Evolutionary conservation across 1,139 yeast species (phyloP).

Genomic region (Diutina siamensis): DNA sequence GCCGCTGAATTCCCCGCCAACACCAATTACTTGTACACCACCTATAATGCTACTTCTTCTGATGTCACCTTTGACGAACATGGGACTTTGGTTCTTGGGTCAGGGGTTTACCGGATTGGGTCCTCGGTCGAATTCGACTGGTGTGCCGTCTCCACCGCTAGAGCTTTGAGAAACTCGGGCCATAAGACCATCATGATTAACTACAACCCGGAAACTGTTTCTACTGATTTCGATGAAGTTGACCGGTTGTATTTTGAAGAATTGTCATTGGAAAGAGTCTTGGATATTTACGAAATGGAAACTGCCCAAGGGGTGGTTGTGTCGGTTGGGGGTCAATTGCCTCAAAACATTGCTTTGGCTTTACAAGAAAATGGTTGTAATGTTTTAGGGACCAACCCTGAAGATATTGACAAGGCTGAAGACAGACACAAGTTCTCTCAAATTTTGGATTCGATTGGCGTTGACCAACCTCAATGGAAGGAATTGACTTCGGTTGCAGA

Average conservation of each 20-base stretch:
- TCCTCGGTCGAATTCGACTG: constrained; percentile 98
- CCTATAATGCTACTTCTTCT: constrained; percentile 82
- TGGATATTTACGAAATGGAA: constrained; percentile 95
- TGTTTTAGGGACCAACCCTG: constrained; percentile 89
- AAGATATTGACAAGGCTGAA: constrained; percentile 93
- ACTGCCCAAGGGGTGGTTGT: constrained; percentile 84
- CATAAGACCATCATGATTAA: constrained; percentile 91
- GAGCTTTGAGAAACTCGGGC: constrained; percentile 82
- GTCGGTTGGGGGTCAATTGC: constrained; percentile 95
- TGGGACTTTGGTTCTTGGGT: constrained; percentile 91
- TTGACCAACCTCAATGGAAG: constrained; percentile 97
- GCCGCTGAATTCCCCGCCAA: constrained; percentile 99
- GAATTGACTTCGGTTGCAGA: constrained; percentile 80
- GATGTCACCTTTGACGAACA: constrained; percentile 81
- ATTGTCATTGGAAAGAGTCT: constrained; percentile 86
- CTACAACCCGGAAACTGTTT: constrained; percentile 97
- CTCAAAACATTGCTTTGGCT: constrained; percentile 87
- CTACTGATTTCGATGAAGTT: constrained; percentile 97
- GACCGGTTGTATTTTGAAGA: constrained; percentile 96
- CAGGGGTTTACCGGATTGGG: constrained; percentile 98
- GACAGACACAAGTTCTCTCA: constrained; percentile 97
- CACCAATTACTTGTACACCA: constrained; percentile 91
- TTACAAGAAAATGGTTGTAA: constrained; percentile 79
- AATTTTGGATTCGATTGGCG: constrained; percentile 75
- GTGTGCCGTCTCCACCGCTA: constrained; percentile 97